Conservation (phyloP, 805 yeast species). For the Zygoascus bituminiphila region DNA sequence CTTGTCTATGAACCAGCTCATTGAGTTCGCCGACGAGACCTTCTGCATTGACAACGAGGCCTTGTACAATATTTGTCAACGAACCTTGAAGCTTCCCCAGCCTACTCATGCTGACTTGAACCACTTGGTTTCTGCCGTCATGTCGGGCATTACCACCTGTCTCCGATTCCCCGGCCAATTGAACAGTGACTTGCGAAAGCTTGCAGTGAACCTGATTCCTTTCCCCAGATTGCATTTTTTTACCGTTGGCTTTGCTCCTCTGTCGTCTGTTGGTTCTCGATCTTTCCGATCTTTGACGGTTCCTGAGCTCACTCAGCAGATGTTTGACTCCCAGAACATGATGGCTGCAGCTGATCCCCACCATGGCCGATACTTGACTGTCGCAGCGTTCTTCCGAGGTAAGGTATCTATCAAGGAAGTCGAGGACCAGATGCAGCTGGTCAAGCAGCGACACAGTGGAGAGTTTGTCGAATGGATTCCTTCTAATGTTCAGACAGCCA, state of each 20-base stretch:
- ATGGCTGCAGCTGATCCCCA: constrained; percentile 94
- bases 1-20: constrained; percentile 81
- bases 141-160: constrained; percentile 94
- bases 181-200: constrained; percentile 84
- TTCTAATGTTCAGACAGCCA: constrained; percentile 88
- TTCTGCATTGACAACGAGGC: constrained; percentile 96
- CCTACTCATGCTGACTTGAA: constrained; percentile 77
- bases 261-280: constrained; percentile 71
- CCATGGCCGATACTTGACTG: constrained; percentile 85
- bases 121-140: constrained; percentile 76
- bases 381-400: constrained; percentile 92
- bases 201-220: constrained; percentile 91
- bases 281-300: constrained; percentile 79
- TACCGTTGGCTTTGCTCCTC: constrained; percentile 92
- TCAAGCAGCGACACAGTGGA: constrained; percentile 71
- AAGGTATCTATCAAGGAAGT: constrained; percentile 88
- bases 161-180: constrained; percentile 93
- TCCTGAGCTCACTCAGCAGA: constrained; percentile 87
- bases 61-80: constrained; percentile 78
- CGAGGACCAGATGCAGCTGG: constrained; percentile 84
- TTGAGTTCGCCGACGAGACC: constrained; percentile 86
- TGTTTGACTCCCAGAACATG: constrained; percentile 88
- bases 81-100: constrained; percentile 69
- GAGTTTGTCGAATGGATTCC: constrained; percentile 96
- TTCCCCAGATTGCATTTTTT: constrained; percentile 93